Base-by-base conservation (phyloP, 106 monocot species). In the Xerophyta viscosa region DNA sequence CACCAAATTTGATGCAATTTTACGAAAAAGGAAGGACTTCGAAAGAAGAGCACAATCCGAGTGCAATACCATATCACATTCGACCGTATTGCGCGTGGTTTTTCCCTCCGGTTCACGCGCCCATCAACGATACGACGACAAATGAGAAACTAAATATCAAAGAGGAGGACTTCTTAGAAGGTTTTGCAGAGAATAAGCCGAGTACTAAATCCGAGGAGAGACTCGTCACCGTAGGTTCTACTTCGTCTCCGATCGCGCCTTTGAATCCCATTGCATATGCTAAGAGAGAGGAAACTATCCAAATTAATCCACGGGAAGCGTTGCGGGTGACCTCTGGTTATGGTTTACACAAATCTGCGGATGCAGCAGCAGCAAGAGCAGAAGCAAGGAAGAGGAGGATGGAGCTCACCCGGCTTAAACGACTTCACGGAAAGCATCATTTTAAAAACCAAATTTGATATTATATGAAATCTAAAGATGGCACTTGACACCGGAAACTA, bases 311-410 rank as follows among this genome's bases (percentile, higher is more conserved):
- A n/a, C n/a, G n/a, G n/a, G 33, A 36, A 6, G 5, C 7, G 33
- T 36, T 36, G 33, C 5, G 11, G 33, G 33, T 36, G 33, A 11
- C 33, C 11, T 36, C 33, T 36, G 33, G 7, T 36, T 36, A 36
- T 36, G 5, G 7, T 6, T 5, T 11, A 5, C 5, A 36, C 11
- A 36, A 36, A 11, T 36, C 33, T 36, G 15, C 20, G 12, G 48
- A 25, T 44, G 50, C 31, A 15, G 19, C 17, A 14, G 28, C 65
- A 48, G 73, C 82, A 2, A n/a, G n/a, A n/a, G 82, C 77, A 11
- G 73, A 60, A 45, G 77, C 83, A 0, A 73, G 77, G 37, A 73
- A 33, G 69, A 57, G 69, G 54, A 73, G 83, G 54, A 73, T 52
- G 48, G 70, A 83, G 56, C 69, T 77, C 25, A 74, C 50, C 0